Conservation (phyloP, 257 asterid species). For the Plantago elongata region DNA sequence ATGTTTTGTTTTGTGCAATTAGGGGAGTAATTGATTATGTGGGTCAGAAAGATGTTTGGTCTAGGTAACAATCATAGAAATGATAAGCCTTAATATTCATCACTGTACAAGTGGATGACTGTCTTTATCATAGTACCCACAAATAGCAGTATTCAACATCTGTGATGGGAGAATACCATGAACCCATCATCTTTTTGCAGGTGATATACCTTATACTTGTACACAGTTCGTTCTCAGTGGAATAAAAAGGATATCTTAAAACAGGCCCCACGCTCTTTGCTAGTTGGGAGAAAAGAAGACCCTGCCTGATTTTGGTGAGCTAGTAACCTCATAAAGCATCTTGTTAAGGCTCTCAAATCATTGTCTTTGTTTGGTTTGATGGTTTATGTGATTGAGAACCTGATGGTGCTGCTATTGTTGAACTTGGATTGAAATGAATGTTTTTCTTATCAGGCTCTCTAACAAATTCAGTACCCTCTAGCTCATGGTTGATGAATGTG, state of each 20-base stretch:
- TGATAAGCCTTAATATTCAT: slow-evolving; percentile 12
- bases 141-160: neutral
- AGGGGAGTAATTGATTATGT: slow-evolving; percentile 3
- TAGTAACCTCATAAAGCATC: no score
- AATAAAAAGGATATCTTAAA: no score
- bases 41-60: slow-evolving; percentile 23
- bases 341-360: no score
- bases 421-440: no score
- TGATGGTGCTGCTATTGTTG: slow-evolving; percentile 2
- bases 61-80: slow-evolving; percentile 16
- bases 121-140: slow-evolving; percentile 3
- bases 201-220: no score
- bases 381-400: neutral
- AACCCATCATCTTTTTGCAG: no score
- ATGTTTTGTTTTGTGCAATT: neutral
- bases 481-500: neutral
- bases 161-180: neutral
- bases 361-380: neutral
- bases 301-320: no score
- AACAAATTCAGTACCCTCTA: neutral
- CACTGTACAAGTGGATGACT: slow-evolving; percentile 20
- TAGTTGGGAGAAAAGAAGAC: no score
- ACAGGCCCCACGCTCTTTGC: no score
- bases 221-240: no score
- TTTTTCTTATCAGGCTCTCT: neutral